phyloP scores from a whole-genome alignment of 2,329 filamentous ascomycete species.

The Xylaria digitata region DNA sequence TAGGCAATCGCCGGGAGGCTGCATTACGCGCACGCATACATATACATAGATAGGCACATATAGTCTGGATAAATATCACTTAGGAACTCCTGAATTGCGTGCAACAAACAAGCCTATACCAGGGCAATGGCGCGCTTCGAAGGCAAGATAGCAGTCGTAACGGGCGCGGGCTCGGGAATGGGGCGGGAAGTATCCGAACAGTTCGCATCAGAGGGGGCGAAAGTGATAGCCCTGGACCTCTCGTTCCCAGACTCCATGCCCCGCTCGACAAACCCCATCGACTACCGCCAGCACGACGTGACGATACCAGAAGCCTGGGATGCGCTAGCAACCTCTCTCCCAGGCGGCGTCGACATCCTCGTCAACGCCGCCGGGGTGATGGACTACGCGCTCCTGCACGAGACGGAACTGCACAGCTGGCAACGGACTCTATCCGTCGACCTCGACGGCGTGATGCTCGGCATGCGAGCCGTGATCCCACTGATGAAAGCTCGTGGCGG shows the following conservation, averaged over 20 bases:
- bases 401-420: slow-evolving; percentile 2
- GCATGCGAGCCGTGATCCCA: slow-evolving; percentile 15
- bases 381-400: slow-evolving; percentile 17
- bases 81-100: too few relatives aligned
- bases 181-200: slow-evolving; percentile 11
- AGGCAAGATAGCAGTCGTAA: slow-evolving; percentile 22
- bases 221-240: slow-evolving; percentile 8
- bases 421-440: not conserved
- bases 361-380: slow-evolving; percentile 18
- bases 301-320: not conserved
- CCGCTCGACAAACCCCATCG: not conserved
- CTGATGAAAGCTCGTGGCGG: slow-evolving; percentile 1
- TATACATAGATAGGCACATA: too few relatives aligned
- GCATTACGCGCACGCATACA: too few relatives aligned
- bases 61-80: too few relatives aligned
- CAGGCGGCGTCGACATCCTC: slow-evolving; percentile 10
- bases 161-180: slow-evolving; percentile 17
- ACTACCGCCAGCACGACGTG: slow-evolving; percentile 8
- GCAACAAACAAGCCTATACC: too few relatives aligned
- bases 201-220: slow-evolving; percentile 13
- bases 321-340: not conserved
- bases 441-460: slow-evolving; percentile 21
- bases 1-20: too few relatives aligned
- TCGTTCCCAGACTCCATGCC: not conserved
- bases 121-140: slow-evolving; percentile 13